Base-by-base conservation (phyloP, 2,329 filamentous ascomycete genomes). In the Bisporella sp. region DNA sequence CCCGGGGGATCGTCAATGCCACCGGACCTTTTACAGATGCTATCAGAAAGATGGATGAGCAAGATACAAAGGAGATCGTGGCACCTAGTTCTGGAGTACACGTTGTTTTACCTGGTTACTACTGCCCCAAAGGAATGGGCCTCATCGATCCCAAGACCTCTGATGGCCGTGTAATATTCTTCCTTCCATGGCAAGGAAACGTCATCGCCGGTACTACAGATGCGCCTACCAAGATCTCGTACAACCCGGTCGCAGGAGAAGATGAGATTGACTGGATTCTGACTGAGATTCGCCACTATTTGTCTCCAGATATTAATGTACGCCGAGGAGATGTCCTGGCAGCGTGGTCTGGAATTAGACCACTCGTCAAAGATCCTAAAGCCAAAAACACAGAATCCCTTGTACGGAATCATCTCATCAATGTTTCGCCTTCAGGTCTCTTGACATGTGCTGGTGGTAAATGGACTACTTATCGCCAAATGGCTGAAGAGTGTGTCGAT, bases 391-490 rank as follows among this genome's bases (percentile, higher is more conserved):
- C 89, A 1, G 84, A 95, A 69, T 90, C 89, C 30, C 80, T 95
- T 13, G 89, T 95, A 47, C 86, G 89, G 50, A 95, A 91, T 67
- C 89, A 95, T 66, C 75, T 95, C 41, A 80, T 95, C 59, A 85
- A 89, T 53, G 77, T 88, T 46, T 92, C 88, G n/a, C 69, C 78
- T 2, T 89, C 87, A 5, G 89, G 89, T 8, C 77, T 95, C 21
- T 71, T 95, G 57, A 95, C 89, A 33, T 91, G 88, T 63, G 88
- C 88, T 31, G 89, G 89, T 59, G 89, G 89, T 45, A 95, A 95
- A 71, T 95, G 89, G 89, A 95, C 89, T 3, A 95, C 89, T 1
- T 95, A 95, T 71, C 84, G 89, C 50, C 87, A 95, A 68, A 95
- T 95, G 89, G 87, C 89, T 28, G 88, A 95, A 69, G 88, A 95